These are phyloP conservation scores for Colletotrichum brevisporum DNA, from an alignment of 2,329 filamentous ascomycete genomes.

Conservation along the genomic window DNA sequence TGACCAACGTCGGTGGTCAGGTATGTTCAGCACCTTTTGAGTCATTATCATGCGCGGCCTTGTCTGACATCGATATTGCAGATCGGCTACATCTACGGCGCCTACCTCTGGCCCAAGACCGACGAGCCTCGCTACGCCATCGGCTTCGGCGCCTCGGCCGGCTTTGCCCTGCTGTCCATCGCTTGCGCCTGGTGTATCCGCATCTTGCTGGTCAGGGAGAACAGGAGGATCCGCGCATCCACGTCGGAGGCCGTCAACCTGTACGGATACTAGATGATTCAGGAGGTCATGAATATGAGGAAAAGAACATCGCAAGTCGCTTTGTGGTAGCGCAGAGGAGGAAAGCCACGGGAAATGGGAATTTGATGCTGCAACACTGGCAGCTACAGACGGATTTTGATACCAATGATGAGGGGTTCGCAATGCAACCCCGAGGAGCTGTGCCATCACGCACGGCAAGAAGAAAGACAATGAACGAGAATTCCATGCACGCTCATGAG, in stretches of 20 bases:
- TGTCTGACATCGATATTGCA: constrained; percentile 29
- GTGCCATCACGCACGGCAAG: too few relatives aligned
- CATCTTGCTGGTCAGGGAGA: constrained; percentile 56
- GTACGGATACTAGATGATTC: constrained; percentile 51
- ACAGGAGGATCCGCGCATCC: constrained; percentile 54
- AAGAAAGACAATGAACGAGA: too few relatives aligned
- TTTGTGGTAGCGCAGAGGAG: too few relatives aligned
- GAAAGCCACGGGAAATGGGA: too few relatives aligned
- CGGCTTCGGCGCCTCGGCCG: constrained; percentile 59
- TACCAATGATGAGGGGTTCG: too few relatives aligned
- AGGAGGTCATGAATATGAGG: constrained; percentile 30
- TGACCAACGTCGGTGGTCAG: constrained; percentile 62
- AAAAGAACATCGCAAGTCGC: neutral
- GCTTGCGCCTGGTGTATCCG: constrained; percentile 60
- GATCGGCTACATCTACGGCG: constrained; percentile 64
- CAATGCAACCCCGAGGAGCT: too few relatives aligned
- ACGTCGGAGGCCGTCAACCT: constrained; percentile 52
- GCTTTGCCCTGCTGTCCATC: constrained; percentile 55
- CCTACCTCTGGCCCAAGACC: constrained; percentile 62
- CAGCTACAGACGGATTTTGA: too few relatives aligned
- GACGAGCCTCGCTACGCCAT: constrained; percentile 62
- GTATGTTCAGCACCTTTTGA: constrained; percentile 5
- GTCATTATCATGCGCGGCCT: too few relatives aligned
- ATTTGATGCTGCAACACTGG: too few relatives aligned
- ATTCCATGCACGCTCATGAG: too few relatives aligned